phyloP scores from a whole-genome alignment of 441 rosid species.

The Erysimum cheiri region DNA sequence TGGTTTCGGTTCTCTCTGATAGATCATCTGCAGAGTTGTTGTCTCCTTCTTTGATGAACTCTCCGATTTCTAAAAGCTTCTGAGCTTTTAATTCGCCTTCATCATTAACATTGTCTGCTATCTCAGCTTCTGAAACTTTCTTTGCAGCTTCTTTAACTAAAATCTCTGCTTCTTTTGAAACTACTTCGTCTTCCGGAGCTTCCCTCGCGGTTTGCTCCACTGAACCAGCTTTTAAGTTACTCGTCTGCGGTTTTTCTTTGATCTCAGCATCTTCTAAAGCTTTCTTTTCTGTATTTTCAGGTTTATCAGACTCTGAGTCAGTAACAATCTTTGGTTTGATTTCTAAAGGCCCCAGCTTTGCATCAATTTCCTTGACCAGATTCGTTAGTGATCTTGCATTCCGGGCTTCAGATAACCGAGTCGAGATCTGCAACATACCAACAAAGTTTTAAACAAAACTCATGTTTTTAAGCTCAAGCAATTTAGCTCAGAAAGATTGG shows the following conservation, averaged over 20 bases:
- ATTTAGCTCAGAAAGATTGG: constrained; percentile 1
- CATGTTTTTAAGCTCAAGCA: constrained; percentile 12
- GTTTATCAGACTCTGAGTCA: constrained; percentile 9
- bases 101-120: constrained; percentile 41
- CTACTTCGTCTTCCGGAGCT: constrained; percentile 18
- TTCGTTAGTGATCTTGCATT: constrained; percentile 64
- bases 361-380: constrained; percentile 70
- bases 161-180: constrained; percentile 28
- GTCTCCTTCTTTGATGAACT: constrained; percentile 40
- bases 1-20: constrained; percentile 45
- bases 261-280: constrained; percentile 34
- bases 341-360: constrained; percentile 61
- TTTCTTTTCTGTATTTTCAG: constrained; percentile 26
- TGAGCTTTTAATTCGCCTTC: constrained; percentile 42
- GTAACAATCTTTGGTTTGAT: constrained; percentile 31
- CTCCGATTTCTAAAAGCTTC: constrained; percentile 40
- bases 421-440: constrained; percentile 47
- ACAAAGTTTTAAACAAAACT: constrained; percentile 13
- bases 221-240: background rate
- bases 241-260: constrained; percentile 17
- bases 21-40: constrained; percentile 33
- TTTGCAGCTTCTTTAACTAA: constrained; percentile 28
- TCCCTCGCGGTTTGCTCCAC: constrained; percentile 14
- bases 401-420: constrained; percentile 51
- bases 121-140: constrained; percentile 46